Percentiles rank a stretch among this genome's conserved stretches.
These are phyloP conservation scores for Plasmodium gonderi DNA, from an alignment of 169 alveolate species.

Conservation along the genomic window DNA sequence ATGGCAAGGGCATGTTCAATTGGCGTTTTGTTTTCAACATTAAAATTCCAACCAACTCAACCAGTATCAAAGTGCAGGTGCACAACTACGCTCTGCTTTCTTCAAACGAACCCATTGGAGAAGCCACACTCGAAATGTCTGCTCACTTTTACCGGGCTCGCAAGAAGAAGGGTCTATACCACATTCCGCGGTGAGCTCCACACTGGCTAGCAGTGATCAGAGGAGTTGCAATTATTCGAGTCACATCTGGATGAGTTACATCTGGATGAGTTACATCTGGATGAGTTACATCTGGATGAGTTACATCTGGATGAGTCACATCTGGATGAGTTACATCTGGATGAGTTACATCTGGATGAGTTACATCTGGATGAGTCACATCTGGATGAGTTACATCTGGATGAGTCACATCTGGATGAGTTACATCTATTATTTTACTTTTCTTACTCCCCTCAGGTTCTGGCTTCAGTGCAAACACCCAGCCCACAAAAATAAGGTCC, in stretches of 20 bases:
- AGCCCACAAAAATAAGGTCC: conserved; percentile 83
- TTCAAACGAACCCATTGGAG: conserved; percentile 89
- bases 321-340: too few relatives aligned
- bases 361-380: too few relatives aligned
- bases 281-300: too few relatives aligned
- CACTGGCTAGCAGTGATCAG: background rate
- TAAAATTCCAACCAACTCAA: conserved; percentile 89
- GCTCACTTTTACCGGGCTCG: conserved; percentile 87
- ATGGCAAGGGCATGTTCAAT: conserved; percentile 90
- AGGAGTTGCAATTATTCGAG: background rate
- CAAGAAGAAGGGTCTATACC: conserved; percentile 81
- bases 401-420: too few relatives aligned
- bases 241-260: too few relatives aligned
- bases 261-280: too few relatives aligned
- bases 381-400: too few relatives aligned
- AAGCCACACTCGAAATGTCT: conserved; percentile 86
- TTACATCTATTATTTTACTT: too few relatives aligned
- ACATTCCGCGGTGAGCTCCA: conserved; percentile 81
- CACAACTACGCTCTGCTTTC: conserved; percentile 80
- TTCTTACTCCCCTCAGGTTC: conserved; percentile 43
- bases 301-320: too few relatives aligned
- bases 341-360: too few relatives aligned
- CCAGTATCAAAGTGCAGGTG: conserved; percentile 88
- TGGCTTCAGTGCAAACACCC: conserved; percentile 87
- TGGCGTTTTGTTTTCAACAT: conserved; percentile 91